Percentiles rank a stretch among this genome's conserved stretches.
Conservation (phyloP, 1,284 basidiomycete genomes). For the Ustanciosporium gigantosporum region DNA sequence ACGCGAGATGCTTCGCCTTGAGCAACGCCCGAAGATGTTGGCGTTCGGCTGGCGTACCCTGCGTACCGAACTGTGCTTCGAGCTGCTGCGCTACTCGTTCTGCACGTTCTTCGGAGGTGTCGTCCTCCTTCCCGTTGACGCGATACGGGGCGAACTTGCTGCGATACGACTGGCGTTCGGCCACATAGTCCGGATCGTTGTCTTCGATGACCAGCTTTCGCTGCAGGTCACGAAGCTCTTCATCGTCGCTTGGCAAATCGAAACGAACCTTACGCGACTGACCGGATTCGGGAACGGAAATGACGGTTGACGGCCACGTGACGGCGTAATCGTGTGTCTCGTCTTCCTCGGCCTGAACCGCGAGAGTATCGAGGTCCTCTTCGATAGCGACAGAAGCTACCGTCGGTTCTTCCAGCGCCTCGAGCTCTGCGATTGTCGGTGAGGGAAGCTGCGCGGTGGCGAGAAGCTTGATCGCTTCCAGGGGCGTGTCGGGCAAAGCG, state of each 20-base stretch:
- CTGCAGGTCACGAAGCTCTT: neutral
- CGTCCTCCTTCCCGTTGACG: neutral
- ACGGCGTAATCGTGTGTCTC: neutral
- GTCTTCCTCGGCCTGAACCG: neutral
- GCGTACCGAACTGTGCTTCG: neutral
- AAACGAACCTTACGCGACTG: neutral
- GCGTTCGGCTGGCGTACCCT: neutral
- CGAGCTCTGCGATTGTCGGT: too few species aligned
- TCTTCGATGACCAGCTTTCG: neutral
- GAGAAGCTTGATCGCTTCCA: neutral
- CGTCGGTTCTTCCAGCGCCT: too few species aligned
- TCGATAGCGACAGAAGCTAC: neutral
- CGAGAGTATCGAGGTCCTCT: neutral
- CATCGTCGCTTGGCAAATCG: neutral
- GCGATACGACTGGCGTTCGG: neutral
- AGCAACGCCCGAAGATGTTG: neutral
- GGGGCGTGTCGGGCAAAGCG: neutral
- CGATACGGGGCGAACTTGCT: neutral
- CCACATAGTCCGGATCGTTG: neutral
- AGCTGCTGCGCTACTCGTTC: neutral
- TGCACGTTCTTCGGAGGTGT: neutral
- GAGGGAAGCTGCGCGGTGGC: neutral
- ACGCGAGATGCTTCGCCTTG: conserved; percentile 1
- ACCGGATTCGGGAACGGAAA: neutral
- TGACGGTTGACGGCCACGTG: neutral